phyloP scores from a whole-genome alignment of 257 asterid species.

The Solanum medicagineum region DNA sequence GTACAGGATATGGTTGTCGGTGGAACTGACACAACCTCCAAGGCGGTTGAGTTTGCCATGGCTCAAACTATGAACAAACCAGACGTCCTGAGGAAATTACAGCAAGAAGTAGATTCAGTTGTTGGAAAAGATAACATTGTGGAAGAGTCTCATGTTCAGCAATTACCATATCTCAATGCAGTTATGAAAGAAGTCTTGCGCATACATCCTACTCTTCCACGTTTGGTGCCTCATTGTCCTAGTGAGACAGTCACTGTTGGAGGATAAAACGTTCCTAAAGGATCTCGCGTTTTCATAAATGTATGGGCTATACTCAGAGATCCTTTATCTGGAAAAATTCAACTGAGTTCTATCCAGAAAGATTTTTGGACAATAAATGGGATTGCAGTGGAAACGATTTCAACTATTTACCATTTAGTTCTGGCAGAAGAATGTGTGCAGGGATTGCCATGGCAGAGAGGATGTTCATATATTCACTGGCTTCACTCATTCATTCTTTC shows the following conservation, averaged over 20 bases:
- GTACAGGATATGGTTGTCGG: conserved; percentile 64
- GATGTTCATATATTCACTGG: conserved; percentile 39
- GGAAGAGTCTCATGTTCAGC: conserved; percentile 41
- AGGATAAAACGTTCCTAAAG: conserved; percentile 42
- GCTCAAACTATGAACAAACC: conserved; percentile 60
- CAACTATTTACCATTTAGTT: conserved; percentile 48
- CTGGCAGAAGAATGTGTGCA: conserved; percentile 58
- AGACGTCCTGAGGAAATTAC: conserved; percentile 21
- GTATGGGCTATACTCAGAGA: conserved; percentile 65
- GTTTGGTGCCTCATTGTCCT: conserved; percentile 60
- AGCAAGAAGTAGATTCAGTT: conserved; percentile 36
- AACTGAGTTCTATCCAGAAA: conserved; percentile 31
- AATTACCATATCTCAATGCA: conserved; percentile 39
- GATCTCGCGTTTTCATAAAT: conserved; percentile 44
- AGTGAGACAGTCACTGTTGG: conserved; percentile 31
- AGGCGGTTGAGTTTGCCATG: conserved; percentile 44
- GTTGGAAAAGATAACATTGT: conserved; percentile 31
- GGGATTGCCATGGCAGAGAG: conserved; percentile 58
- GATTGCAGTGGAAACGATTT: conserved; percentile 50
- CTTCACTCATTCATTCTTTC: conserved; percentile 47
- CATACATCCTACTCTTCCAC: conserved; percentile 53
- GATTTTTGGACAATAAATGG: conserved; percentile 31
- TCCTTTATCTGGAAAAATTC: conserved; percentile 38
- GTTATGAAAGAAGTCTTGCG: conserved; percentile 47
- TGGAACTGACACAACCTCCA: conserved; percentile 68